phyloP scores from a whole-genome alignment of 805 yeast genomes.

The Metschnikowia henanensis region DNA sequence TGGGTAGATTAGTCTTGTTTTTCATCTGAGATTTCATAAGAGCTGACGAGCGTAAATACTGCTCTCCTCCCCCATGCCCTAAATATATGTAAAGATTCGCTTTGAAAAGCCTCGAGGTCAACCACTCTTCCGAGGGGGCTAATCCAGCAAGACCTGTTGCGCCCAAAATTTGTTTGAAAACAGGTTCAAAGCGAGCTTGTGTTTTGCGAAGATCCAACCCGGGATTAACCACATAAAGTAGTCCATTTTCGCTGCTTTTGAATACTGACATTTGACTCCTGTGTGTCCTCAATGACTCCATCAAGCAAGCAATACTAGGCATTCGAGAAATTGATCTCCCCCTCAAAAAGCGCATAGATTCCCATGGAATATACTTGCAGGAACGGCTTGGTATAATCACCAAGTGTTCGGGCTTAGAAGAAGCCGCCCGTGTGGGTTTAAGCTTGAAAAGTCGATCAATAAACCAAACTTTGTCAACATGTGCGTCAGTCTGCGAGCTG shows the following conservation, averaged over 20 bases:
- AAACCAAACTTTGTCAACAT: neutral
- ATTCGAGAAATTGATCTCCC: constrained; percentile 65
- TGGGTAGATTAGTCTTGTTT: constrained; percentile 48
- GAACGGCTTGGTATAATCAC: constrained; percentile 67
- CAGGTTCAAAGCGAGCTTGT: constrained; percentile 51
- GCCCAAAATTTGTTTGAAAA: constrained; percentile 36
- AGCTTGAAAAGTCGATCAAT: constrained; percentile 1
- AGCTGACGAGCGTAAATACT: constrained; percentile 58
- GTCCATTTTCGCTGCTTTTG: neutral
- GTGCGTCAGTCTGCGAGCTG: neutral
- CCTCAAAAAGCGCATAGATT: constrained; percentile 61
- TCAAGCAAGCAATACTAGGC: constrained; percentile 57
- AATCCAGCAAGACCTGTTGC: constrained; percentile 58
- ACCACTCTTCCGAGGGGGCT: constrained; percentile 56
- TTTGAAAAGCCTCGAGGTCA: constrained; percentile 42
- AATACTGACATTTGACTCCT: constrained; percentile 4
- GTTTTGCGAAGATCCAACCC: constrained; percentile 73
- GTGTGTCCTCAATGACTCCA: constrained; percentile 30
- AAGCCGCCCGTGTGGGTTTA: neutral
- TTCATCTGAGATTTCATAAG: constrained; percentile 32
- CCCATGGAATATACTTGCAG: constrained; percentile 89
- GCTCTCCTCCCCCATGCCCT: constrained; percentile 98
- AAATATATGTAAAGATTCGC: constrained; percentile 64
- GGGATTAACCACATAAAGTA: constrained; percentile 75
- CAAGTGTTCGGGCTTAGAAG: constrained; percentile 46